A percentile compares a stretch with the other conserved stretches of the same genome.
phyloP scores from a whole-genome alignment of 495 filamentous ascomycete species.

The Venustampulla echinocandica region DNA sequence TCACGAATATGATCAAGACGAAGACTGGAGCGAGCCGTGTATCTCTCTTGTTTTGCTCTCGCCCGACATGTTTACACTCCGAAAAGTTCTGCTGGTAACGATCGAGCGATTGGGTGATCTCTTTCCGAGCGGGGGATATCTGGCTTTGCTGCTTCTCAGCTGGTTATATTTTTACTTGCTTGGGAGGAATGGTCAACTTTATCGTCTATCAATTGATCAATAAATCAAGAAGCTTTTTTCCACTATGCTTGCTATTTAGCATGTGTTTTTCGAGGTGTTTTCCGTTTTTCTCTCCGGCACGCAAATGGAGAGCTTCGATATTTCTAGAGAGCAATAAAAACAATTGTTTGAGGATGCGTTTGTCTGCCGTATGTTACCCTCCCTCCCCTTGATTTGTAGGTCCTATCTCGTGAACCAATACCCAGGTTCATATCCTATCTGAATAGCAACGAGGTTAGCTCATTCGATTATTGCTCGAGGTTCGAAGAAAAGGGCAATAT shows the following conservation, averaged over 20 bases:
- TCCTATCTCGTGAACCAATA: not conserved
- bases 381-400: not conserved
- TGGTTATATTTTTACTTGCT: slow-evolving; percentile 20
- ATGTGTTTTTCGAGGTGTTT: slow-evolving; percentile 16
- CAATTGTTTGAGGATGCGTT: slow-evolving; percentile 10
- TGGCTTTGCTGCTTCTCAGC: slow-evolving; percentile 11
- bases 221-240: slow-evolving; percentile 19
- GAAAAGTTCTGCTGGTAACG: slow-evolving; percentile 28
- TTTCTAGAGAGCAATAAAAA: slow-evolving; percentile 18
- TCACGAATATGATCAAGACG: slow-evolving; percentile 27
- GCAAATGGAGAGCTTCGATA: slow-evolving; percentile 3
- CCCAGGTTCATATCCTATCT: too few relatives aligned
- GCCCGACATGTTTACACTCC: slow-evolving; percentile 25
- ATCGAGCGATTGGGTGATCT: slow-evolving; percentile 25
- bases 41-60: slow-evolving; percentile 20
- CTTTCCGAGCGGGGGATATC: slow-evolving; percentile 17
- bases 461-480: too few relatives aligned
- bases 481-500: too few relatives aligned
- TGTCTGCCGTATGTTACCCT: not conserved
- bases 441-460: too few relatives aligned
- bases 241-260: slow-evolving; percentile 10
- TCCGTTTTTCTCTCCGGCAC: slow-evolving; percentile 14
- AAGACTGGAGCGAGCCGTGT: slow-evolving; percentile 21
- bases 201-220: slow-evolving; percentile 22
- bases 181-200: slow-evolving; percentile 17